Percentiles rank a stretch among this genome's conserved stretches.
Conservation (phyloP, 805 yeast genomes). For the Limtongozyma cylindracea region DNA sequence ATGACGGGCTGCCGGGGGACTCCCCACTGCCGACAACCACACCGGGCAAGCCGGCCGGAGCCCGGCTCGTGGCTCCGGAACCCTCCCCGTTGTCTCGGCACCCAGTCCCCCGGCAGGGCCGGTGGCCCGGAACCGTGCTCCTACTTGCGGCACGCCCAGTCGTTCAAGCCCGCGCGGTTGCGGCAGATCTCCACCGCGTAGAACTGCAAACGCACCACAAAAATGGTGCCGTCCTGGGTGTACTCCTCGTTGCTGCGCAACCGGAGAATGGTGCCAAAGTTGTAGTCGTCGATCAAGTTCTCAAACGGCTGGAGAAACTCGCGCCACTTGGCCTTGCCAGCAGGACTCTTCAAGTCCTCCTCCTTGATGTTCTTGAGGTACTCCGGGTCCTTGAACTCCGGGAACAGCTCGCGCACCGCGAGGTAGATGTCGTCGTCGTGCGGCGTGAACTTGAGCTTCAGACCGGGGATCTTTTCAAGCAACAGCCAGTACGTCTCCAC, state of each 20-base stretch:
- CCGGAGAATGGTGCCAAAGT: slow-evolving; percentile 87
- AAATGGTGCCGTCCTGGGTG: slow-evolving; percentile 61
- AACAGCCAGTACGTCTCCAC: slow-evolving; percentile 86
- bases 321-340: slow-evolving; percentile 85
- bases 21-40: too few species aligned
- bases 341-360: slow-evolving; percentile 54
- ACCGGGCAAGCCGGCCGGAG: too few species aligned
- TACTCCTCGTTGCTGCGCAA: slow-evolving; percentile 49
- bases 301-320: slow-evolving; percentile 63
- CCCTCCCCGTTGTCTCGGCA: too few species aligned
- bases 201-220: slow-evolving; percentile 83
- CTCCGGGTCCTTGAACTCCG: slow-evolving; percentile 53
- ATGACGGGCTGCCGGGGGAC: too few species aligned
- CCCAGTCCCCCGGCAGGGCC: too few species aligned
- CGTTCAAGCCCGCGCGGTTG: slow-evolving; percentile 75
- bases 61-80: too few species aligned
- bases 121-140: too few species aligned
- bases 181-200: slow-evolving; percentile 88
- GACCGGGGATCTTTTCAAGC: slow-evolving; percentile 51
- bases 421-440: slow-evolving; percentile 48
- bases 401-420: slow-evolving; percentile 43
- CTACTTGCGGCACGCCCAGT: slow-evolving; percentile 35
- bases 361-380: slow-evolving; percentile 37
- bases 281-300: slow-evolving; percentile 70
- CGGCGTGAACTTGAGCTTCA: slow-evolving; percentile 46